A percentile compares a stretch with the other conserved stretches of the same genome.
phyloP scores from a whole-genome alignment of 2,329 filamentous ascomycete genomes.

The Ophiostoma pallidulum region DNA sequence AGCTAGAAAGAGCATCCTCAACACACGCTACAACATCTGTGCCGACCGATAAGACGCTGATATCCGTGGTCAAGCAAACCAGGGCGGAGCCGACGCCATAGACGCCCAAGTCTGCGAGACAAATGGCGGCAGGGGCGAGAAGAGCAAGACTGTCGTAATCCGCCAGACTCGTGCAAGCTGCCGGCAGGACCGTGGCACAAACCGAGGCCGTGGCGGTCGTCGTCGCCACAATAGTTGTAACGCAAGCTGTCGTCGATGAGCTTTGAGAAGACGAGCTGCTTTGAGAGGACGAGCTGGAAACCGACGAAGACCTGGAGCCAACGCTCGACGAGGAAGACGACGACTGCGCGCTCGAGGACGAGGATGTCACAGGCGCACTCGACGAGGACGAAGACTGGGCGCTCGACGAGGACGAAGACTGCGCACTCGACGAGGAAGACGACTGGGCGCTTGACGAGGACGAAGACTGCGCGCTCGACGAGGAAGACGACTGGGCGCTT shows the following conservation, averaged over 20 bases:
- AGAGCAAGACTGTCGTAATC: neutral
- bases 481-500: neutral
- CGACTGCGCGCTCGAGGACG: neutral
- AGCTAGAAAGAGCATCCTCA: neutral
- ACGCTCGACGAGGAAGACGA: neutral
- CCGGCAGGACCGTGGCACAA: slow-evolving; percentile 11
- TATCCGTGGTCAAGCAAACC: neutral
- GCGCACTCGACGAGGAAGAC: neutral
- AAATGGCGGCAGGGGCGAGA: neutral
- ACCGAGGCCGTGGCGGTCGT: neutral
- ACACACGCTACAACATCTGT: neutral
- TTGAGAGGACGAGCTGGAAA: neutral
- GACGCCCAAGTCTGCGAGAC: neutral
- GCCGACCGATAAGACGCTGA: neutral
- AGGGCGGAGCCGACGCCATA: neutral
- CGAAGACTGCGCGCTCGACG: neutral
- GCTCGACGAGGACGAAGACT: neutral
- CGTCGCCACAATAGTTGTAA: slow-evolving; percentile 2
- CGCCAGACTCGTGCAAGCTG: neutral
- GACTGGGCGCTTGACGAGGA: neutral
- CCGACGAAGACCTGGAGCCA: neutral
- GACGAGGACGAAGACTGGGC: neutral
- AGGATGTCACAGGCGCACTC: neutral
- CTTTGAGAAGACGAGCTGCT: neutral
- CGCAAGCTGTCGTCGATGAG: slow-evolving; percentile 4